Percentiles rank a stretch among this genome's conserved stretches.
Evolutionary conservation across 495 filamentous ascomycete genomes (phyloP).

Genomic region (Echria macrotheca): DNA sequence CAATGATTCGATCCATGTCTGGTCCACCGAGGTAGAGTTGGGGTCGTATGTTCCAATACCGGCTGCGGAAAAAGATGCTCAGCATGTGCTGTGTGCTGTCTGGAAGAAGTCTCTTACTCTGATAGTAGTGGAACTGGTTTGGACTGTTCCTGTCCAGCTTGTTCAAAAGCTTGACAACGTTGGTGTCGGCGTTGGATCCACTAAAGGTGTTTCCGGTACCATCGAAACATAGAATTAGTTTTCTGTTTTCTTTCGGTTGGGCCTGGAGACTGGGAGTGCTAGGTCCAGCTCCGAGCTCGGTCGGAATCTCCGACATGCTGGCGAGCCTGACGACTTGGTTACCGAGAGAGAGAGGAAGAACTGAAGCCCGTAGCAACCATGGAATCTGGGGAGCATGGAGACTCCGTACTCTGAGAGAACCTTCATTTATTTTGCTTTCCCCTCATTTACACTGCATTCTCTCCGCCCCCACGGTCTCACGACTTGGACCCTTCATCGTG

Average conservation of each 20-base stretch:
- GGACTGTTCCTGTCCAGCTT: slow-evolving; percentile 15
- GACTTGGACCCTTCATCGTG: too few relatives aligned
- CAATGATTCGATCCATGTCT: background rate
- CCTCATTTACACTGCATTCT: too few relatives aligned
- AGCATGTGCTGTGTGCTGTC: background rate
- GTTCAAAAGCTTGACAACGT: slow-evolving; percentile 14
- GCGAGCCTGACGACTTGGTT: too few relatives aligned
- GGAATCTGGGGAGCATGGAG: too few relatives aligned
- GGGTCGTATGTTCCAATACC: slow-evolving; percentile 15
- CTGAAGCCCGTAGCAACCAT: too few relatives aligned
- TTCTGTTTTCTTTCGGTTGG: background rate
- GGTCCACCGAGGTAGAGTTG: slow-evolving; percentile 8
- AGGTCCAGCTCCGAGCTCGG: too few relatives aligned
- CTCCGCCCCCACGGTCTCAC: too few relatives aligned
- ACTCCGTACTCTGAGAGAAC: too few relatives aligned
- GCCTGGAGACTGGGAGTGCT: too few relatives aligned
- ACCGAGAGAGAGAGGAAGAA: too few relatives aligned
- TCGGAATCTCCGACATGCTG: too few relatives aligned
- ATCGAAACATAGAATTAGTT: slow-evolving; percentile 15
- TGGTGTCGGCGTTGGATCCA: slow-evolving; percentile 16
- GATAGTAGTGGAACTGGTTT: slow-evolving; percentile 16
- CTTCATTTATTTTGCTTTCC: too few relatives aligned
- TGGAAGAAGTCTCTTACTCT: slow-evolving; percentile 1
- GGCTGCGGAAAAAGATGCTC: slow-evolving; percentile 1
- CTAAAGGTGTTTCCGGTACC: slow-evolving; percentile 13